phyloP scores from a whole-genome alignment of 176 grass and related monocot genomes.

The Bonia amplexicaulis region DNA sequence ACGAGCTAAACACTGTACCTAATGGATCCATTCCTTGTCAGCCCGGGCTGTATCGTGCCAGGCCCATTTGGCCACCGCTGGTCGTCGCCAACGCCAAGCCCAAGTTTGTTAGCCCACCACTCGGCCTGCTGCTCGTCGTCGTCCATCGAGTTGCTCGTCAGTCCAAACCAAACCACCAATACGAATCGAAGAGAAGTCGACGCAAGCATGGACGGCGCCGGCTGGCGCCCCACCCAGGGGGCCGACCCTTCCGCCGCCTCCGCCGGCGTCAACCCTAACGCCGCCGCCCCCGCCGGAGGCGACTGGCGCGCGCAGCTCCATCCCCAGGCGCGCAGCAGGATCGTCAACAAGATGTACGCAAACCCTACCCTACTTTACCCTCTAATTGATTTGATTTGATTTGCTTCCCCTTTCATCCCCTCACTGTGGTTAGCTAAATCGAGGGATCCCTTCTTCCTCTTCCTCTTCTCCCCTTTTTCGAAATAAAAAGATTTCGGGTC shows the following conservation, averaged over 20 bases:
- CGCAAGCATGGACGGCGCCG: slow-evolving; percentile 30
- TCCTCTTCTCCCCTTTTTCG: neutral
- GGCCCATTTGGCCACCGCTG: too few species aligned
- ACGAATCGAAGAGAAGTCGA: neutral
- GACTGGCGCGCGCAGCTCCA: slow-evolving; percentile 75
- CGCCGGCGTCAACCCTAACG: slow-evolving; percentile 30
- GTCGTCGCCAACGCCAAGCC: too few species aligned
- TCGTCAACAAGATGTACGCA: slow-evolving; percentile 77
- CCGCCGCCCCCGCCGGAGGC: slow-evolving; percentile 8
- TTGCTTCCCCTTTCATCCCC: neutral
- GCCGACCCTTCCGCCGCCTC: neutral
- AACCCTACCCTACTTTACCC: neutral
- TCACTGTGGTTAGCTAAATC: neutral
- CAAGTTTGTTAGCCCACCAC: too few species aligned
- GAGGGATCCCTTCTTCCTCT: too few species aligned
- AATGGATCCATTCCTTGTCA: too few species aligned
- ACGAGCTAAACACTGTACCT: too few species aligned
- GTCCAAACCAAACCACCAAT: neutral
- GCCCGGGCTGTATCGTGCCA: too few species aligned
- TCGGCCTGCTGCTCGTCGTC: too few species aligned
- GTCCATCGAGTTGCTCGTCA: too few species aligned
- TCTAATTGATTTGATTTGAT: neutral
- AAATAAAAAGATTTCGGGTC: neutral
- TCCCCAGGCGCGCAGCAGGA: slow-evolving; percentile 60
- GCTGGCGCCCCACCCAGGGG: slow-evolving; percentile 50